Base-by-base conservation (phyloP, 2,329 filamentous ascomycete genomes). In the Hymenoscyphus salicellus region DNA sequence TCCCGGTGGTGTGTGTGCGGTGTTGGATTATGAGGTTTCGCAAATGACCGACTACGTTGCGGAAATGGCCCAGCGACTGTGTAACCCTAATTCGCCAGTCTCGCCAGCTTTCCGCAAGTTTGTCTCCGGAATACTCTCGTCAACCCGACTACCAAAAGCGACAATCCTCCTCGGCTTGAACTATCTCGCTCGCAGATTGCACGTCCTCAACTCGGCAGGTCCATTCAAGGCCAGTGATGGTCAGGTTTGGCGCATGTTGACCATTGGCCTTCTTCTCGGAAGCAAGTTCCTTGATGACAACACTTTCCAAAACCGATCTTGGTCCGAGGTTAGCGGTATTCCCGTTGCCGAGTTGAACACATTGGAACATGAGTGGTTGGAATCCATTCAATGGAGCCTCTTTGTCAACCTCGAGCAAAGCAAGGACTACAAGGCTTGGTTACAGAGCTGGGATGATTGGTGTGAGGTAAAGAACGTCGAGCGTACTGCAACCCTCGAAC, bases 201-300 rank as follows among this genome's bases (percentile, higher is more conserved):
- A 82, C 58, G 83, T 84, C 77, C 78, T 87, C 60, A 83, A 81
- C 36, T 74, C 75, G 58, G 78, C 77, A 20, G 76, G 78, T 55
- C 60, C 63, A 11, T 67, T 65, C 68, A 78, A 75, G 65, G 69
- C 78, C 63, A 80, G 76, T 32, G 82, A 85, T 70, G 84, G 83
- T 60, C 83, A 88, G 72, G 81, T 90, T 62, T 90, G 89, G 77
- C 85, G 87, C 62, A 85, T 91, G 77, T 82, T 91, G 68, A 90
- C 88, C 28, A 87, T 89, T 60, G 83, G 86, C 46, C 79, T 92
- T 58, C 81, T 92, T 61, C 80, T 92, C 60, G 89, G 88, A 64
- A 91, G 88, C 82, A 92, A 92, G 78, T 92, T 91, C 75, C 77
- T 91, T 68, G 89, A 92, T 72, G 89, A 92, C 78, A 91, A 91